These are phyloP conservation scores for Middelhovenomyces tepae DNA, from an alignment of 805 yeast species.

Conservation along the genomic window DNA sequence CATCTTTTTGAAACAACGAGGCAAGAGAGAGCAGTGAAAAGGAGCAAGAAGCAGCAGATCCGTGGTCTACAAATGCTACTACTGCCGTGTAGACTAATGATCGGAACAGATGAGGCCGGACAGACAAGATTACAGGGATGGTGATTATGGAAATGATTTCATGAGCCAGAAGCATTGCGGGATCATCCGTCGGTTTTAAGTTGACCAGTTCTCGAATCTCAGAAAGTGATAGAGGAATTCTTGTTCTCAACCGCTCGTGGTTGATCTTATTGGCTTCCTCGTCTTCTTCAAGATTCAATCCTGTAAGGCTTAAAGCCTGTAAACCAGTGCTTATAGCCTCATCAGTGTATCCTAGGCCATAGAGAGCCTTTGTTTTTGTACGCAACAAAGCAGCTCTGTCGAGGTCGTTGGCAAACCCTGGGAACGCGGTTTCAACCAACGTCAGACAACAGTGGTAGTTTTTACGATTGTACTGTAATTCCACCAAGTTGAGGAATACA, in stretches of 20 bases:
- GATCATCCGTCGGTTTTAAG: conserved; percentile 21
- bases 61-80: conserved; percentile 31
- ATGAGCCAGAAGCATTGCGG: conserved; percentile 27
- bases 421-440: conserved; percentile 28
- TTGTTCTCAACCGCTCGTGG: conserved; percentile 21
- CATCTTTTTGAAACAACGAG: conserved; percentile 20
- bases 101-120: conserved; percentile 24
- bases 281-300: conserved; percentile 28
- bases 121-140: conserved; percentile 27
- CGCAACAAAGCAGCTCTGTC: conserved; percentile 28
- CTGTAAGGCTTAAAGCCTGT: conserved; percentile 30
- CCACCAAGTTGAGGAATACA: conserved; percentile 16
- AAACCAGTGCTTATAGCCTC: conserved; percentile 32
- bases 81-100: conserved; percentile 30
- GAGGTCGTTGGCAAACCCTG: conserved; percentile 24
- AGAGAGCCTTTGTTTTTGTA: conserved; percentile 32
- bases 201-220: conserved; percentile 30
- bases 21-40: conserved; percentile 35
- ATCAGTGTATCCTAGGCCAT: conserved; percentile 25
- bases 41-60: conserved; percentile 34
- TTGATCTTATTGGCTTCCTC: conserved; percentile 20
- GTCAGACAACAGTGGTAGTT: conserved; percentile 31
- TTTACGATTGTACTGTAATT: conserved; percentile 21
- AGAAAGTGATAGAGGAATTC: conserved; percentile 32
- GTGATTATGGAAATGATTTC: conserved; percentile 36